These are phyloP conservation scores for Hortiboletus campestris DNA, from an alignment of 768 basidiomycete species.

Conservation along the genomic window DNA sequence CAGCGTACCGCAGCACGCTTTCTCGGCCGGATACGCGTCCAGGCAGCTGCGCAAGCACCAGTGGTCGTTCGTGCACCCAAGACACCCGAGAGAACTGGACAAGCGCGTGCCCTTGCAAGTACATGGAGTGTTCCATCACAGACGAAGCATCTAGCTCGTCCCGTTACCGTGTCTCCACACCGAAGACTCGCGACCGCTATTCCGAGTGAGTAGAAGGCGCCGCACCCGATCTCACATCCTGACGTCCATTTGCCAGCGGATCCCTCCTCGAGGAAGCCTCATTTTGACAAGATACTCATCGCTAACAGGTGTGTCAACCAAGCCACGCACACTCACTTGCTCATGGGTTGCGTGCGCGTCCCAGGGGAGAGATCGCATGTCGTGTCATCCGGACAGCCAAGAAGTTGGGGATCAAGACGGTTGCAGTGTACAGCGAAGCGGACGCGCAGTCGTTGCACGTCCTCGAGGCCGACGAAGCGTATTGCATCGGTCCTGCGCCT, in stretches of 20 bases:
- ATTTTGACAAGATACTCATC: conserved; percentile 89
- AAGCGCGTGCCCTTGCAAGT: conserved; percentile 4
- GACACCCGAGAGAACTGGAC: conserved; percentile 7
- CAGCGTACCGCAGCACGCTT: conserved; percentile 28
- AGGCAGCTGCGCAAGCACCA: conserved; percentile 8
- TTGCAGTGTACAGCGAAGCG: conserved; percentile 89
- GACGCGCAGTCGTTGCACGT: conserved; percentile 84
- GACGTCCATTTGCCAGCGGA: conserved; percentile 1
- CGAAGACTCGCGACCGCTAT: conserved; percentile 19
- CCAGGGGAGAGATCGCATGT: conserved; percentile 93
- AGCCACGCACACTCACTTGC: not conserved
- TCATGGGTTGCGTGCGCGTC: not conserved
- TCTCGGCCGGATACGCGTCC: conserved; percentile 20
- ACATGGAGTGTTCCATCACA: not conserved
- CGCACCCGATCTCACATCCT: not conserved
- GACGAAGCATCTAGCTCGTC: not conserved
- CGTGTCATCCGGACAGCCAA: conserved; percentile 89
- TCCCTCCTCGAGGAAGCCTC: conserved; percentile 39
- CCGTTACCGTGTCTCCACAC: not conserved
- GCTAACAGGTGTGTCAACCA: conserved; percentile 63
- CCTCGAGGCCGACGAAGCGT: conserved; percentile 84
- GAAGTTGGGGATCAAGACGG: conserved; percentile 86
- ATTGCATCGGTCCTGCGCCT: conserved; percentile 88
- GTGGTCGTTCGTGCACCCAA: conserved; percentile 4
- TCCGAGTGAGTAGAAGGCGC: conserved; percentile 14